Conservation (phyloP, 371 early-diverging fungal species). For the Haplosporangium sp. region DNA sequence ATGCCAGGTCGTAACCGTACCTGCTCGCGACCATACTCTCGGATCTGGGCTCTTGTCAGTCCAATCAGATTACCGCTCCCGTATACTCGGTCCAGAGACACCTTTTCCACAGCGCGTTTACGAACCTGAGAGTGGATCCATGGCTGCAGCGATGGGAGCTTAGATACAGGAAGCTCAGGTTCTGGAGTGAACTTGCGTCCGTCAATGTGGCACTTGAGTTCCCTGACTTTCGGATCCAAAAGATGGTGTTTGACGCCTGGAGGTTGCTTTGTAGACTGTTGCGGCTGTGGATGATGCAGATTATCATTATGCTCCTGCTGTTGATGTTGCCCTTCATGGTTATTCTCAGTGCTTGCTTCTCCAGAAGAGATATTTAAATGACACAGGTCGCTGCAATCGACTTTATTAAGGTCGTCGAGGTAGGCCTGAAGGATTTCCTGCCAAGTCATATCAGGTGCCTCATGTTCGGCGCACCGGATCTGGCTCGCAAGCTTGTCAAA, state of each 20-base stretch:
- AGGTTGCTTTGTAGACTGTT: not conserved
- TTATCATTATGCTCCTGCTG: not conserved
- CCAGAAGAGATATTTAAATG: constrained; percentile 18
- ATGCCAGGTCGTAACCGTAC: constrained; percentile 36
- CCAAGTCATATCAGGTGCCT: constrained; percentile 38
- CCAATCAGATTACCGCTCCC: constrained; percentile 50
- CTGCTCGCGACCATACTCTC: constrained; percentile 38
- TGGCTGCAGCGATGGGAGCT: constrained; percentile 38
- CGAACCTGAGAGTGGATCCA: constrained; percentile 50
- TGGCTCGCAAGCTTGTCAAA: constrained; percentile 33
- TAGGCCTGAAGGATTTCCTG: constrained; percentile 45
- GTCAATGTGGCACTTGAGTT: constrained; percentile 42
- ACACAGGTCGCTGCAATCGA: constrained; percentile 30
- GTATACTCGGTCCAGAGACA: constrained; percentile 40
- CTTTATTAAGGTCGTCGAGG: constrained; percentile 43
- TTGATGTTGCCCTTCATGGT: not conserved
- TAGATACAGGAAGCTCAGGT: constrained; percentile 30
- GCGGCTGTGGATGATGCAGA: constrained; percentile 11
- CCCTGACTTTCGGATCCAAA: constrained; percentile 25
- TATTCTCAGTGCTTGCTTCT: not conserved
- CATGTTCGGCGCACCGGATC: constrained; percentile 15
- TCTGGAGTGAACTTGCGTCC: constrained; percentile 42
- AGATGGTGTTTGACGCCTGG: constrained; percentile 12
- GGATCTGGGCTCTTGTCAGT: constrained; percentile 31
- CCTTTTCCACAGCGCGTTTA: constrained; percentile 42